Percentiles rank a stretch among this genome's conserved stretches.
Conservation (phyloP, 2,329 filamentous ascomycete genomes). For the Cladosporium sp. region DNA sequence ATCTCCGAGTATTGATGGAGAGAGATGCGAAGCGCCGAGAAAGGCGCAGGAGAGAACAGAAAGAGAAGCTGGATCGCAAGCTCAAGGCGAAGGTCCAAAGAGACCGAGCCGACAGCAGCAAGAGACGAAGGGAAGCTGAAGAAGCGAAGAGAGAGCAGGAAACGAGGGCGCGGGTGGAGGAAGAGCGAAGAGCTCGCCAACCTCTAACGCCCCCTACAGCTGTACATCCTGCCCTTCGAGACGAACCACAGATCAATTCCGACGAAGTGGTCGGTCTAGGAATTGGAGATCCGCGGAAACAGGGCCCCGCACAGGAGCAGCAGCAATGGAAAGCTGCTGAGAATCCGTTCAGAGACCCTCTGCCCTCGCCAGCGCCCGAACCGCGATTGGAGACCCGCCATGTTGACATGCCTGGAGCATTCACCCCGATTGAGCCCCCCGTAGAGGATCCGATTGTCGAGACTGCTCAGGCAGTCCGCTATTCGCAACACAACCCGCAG, state of each 20-base stretch:
- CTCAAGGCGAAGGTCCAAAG: constrained; percentile 61
- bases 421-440: constrained; percentile 35
- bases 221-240: constrained; percentile 31
- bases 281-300: constrained; percentile 18
- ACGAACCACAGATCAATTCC: constrained; percentile 11
- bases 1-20: constrained; percentile 83
- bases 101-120: constrained; percentile 35
- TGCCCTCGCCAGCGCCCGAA: constrained; percentile 14
- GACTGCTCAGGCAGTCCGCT: constrained; percentile 36
- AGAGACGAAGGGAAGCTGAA: constrained; percentile 44
- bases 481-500: constrained; percentile 6
- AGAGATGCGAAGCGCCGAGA: constrained; percentile 76
- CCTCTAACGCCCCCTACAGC: constrained; percentile 24
- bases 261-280: constrained; percentile 25
- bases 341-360: constrained; percentile 25
- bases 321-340: constrained; percentile 11
- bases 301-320: not conserved
- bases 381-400: constrained; percentile 4
- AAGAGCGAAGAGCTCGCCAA: constrained; percentile 21
- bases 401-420: constrained; percentile 15
- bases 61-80: constrained; percentile 59
- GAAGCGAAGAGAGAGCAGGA: constrained; percentile 37
- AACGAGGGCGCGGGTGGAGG: constrained; percentile 19
- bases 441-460: constrained; percentile 43
- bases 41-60: constrained; percentile 62